Evolutionary conservation across 2,329 filamentous ascomycete species (phyloP).

Genomic region (Penicillium freii): DNA sequence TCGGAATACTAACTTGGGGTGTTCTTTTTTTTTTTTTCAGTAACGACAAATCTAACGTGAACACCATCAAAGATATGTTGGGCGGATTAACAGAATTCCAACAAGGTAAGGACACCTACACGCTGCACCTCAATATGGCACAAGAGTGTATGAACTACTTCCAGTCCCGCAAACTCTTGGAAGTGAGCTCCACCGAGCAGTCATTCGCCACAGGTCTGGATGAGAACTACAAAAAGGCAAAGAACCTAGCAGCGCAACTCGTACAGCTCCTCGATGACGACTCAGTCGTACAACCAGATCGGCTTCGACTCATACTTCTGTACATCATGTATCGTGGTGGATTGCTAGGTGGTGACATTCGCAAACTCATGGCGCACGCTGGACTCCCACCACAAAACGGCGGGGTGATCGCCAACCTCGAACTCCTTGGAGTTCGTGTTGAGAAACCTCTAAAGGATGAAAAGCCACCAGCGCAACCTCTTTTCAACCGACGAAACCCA

Average conservation of each 20-base stretch:
- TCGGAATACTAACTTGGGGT: conserved; percentile 3
- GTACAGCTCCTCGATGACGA: conserved; percentile 87
- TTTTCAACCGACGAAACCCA: conserved; percentile 68
- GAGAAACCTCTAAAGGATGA: conserved; percentile 74
- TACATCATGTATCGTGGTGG: conserved; percentile 86
- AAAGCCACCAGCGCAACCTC: conserved; percentile 60
- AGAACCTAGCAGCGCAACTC: conserved; percentile 80
- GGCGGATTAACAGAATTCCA: conserved; percentile 92
- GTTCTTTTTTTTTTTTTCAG: conserved; percentile 35
- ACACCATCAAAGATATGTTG: conserved; percentile 95
- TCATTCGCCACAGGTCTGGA: conserved; percentile 87
- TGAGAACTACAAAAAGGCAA: conserved; percentile 87
- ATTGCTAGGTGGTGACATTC: conserved; percentile 76
- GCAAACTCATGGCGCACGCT: conserved; percentile 80
- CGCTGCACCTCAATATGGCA: conserved; percentile 92
- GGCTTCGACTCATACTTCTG: conserved; percentile 78
- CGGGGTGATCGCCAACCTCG: conserved; percentile 70
- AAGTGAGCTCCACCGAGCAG: conserved; percentile 86
- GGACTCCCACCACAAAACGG: conserved; percentile 71
- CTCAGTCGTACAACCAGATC: conserved; percentile 66
- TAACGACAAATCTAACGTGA: conserved; percentile 71
- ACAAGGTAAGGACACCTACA: conserved; percentile 92
- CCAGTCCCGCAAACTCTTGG: conserved; percentile 76
- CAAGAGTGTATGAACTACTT: conserved; percentile 97
- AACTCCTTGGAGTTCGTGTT: conserved; percentile 74